A percentile compares a stretch with the other conserved stretches of the same genome.
Evolutionary conservation across 2,329 filamentous ascomycete genomes (phyloP).

Genomic region (Scedosporium aurantiacum): DNA sequence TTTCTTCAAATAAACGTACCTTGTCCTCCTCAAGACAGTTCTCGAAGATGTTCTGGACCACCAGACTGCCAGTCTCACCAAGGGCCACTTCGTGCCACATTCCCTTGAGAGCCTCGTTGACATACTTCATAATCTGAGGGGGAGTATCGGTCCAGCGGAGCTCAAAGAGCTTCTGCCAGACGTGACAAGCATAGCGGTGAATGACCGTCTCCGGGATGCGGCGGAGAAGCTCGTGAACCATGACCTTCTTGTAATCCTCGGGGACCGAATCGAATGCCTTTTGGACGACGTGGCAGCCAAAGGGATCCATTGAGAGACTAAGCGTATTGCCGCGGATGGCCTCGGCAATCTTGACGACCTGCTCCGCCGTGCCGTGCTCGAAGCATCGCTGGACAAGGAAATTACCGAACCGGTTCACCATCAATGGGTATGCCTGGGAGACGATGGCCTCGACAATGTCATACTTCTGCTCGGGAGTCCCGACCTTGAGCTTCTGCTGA

Average conservation of each 20-base stretch:
- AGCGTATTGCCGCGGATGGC: conserved; percentile 90
- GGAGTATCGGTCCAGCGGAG: conserved; percentile 90
- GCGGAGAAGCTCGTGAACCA: conserved; percentile 95
- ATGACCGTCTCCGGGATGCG: conserved; percentile 96
- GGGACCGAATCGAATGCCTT: conserved; percentile 98
- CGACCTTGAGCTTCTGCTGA: conserved; percentile 97
- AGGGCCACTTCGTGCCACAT: conserved; percentile 99
- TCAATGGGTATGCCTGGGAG: conserved; percentile 83
- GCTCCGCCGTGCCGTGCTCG: conserved; percentile 90
- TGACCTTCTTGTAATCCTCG: conserved; percentile 93
- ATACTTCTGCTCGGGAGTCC: conserved; percentile 88
- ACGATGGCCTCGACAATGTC: conserved; percentile 97
- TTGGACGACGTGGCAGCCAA: conserved; percentile 95
- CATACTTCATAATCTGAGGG: conserved; percentile 96
- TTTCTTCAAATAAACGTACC: conserved; percentile 37
- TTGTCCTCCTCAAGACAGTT: conserved; percentile 99
- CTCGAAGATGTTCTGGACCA: conserved; percentile 99
- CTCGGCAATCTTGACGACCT: conserved; percentile 89
- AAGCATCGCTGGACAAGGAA: conserved; percentile 98
- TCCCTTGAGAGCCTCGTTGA: conserved; percentile 85
- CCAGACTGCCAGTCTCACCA: conserved; percentile 92
- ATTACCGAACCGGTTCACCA: conserved; percentile 98
- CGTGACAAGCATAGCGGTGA: conserved; percentile 95
- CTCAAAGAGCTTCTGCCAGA: conserved; percentile 99
- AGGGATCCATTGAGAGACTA: conserved; percentile 94